Conservation (phyloP, 768 basidiomycete genomes). For the Lyophyllum shimeji region DNA sequence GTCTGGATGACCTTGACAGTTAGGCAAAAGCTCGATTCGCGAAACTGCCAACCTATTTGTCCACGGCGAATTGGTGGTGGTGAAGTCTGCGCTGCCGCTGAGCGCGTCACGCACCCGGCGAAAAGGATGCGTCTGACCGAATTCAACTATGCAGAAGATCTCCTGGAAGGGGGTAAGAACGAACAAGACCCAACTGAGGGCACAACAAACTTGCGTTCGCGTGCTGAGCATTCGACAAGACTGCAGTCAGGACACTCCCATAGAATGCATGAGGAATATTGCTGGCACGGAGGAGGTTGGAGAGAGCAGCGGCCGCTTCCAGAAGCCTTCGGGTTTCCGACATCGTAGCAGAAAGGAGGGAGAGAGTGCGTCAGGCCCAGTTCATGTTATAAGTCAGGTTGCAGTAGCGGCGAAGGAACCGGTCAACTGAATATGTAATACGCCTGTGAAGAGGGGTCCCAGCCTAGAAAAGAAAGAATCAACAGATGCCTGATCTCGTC, state of each 20-base stretch:
- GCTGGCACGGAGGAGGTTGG: constrained; percentile 52
- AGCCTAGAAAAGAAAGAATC: constrained; percentile 45
- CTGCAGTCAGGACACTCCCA: constrained; percentile 69
- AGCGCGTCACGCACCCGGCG: constrained; percentile 78
- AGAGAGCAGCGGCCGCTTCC: constrained; percentile 77
- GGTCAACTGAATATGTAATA: constrained; percentile 50
- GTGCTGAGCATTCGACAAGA: constrained; percentile 63
- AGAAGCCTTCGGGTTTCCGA: constrained; percentile 73
- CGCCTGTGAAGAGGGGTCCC: constrained; percentile 42
- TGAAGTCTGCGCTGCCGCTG: constrained; percentile 60
- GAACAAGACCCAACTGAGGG: neutral
- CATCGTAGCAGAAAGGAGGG: constrained; percentile 41
- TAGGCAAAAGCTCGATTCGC: constrained; percentile 2
- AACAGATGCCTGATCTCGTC: constrained; percentile 44
- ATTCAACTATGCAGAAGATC: constrained; percentile 82
- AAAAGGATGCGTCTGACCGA: constrained; percentile 72
- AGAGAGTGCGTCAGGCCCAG: constrained; percentile 37
- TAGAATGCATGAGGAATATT: constrained; percentile 80
- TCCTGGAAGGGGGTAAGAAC: constrained; percentile 48
- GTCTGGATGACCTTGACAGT: constrained; percentile 35
- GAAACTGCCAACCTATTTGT: constrained; percentile 63
- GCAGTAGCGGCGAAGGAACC: constrained; percentile 38
- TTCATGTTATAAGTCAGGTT: constrained; percentile 53
- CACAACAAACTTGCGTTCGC: constrained; percentile 54
- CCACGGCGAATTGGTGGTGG: constrained; percentile 78